Evolutionary conservation across 192 early-diverging fungal genomes (phyloP), one percentile per base, ranked within the genome.

Genomic region (Rhizoclosmatium globosum): DNA sequence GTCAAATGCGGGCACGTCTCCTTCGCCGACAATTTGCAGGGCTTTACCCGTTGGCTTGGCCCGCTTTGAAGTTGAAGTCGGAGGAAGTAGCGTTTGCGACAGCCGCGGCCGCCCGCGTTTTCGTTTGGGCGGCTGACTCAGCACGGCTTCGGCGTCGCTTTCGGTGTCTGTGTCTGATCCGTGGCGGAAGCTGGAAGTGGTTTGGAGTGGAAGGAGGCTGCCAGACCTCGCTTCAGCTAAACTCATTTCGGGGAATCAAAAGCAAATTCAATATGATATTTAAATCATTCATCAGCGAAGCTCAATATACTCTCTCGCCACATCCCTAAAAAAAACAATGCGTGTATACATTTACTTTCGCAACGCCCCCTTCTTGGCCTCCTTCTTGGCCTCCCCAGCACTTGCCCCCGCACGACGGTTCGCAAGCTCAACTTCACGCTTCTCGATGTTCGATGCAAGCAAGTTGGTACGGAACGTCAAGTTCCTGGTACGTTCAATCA

Each of bases 401-500:
- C 47, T 38, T 39, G 70, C 42, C 2, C 41, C 73, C 17, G 73
- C 73, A 46, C 80, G 65, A 44, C 84, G 62, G 74, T 78, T 81
- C 43, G 60, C 73, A 43, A 87, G 79, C 72, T 88, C 87, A 64
- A 71, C 68, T 79, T 93, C 93, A 64, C 95, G 92, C 94, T 96
- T 96, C 79, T 97, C 95, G 60, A 98, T 95, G 68, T 94, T 92
- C 44, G 91, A 92, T 38, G 93, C 91, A 65, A 97, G 87, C 43
- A 97, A 90, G 81, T 95, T 94, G 46, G 95, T 94, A 67, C 95
- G 91, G 91, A 98, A 97, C 15, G 93, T 92, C 46, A 98, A 87
- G 2, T 92, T 93, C 85, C 93, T 94, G 56, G 96, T 98, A 77
- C 94, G 90, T 87, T 98, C 96, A 82, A 98, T 98, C 74, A 97